Conservation (phyloP, 1,284 basidiomycete species). For the Tetrapyrgos nigripes region DNA sequence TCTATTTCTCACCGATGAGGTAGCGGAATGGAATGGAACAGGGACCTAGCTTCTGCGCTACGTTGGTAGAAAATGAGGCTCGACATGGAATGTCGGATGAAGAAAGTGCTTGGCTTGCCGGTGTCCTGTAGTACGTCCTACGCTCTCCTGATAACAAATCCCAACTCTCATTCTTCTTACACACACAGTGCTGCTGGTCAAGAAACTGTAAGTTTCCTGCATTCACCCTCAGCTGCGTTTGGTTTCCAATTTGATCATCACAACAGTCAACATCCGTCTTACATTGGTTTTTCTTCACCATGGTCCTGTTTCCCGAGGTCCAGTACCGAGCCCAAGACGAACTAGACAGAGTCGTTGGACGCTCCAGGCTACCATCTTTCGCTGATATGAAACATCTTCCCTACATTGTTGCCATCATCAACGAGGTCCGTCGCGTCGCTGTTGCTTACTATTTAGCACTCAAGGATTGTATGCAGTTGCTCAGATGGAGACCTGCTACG, state of each 20-base stretch:
- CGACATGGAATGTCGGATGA: background rate
- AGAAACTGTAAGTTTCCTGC: conserved; percentile 4
- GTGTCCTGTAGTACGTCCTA: background rate
- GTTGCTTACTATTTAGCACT: background rate
- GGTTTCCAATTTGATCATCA: background rate
- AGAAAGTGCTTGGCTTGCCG: conserved; percentile 7
- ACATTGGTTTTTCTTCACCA: conserved; percentile 4
- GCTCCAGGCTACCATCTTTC: conserved; percentile 8
- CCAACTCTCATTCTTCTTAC: background rate
- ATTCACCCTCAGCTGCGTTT: background rate
- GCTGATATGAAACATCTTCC: conserved; percentile 11
- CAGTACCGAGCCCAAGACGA: conserved; percentile 5
- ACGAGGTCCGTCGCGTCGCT: conserved; percentile 4
- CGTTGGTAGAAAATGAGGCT: background rate
- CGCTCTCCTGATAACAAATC: no score
- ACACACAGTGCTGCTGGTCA: conserved; percentile 1
- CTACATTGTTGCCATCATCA: conserved; percentile 7
- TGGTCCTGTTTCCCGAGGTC: conserved; percentile 4
- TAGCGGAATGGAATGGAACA: background rate
- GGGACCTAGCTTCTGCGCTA: conserved; percentile 1
- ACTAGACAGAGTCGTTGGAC: conserved; percentile 9
- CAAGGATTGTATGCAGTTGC: background rate
- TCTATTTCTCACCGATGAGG: background rate
- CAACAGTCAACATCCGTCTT: conserved; percentile 4
- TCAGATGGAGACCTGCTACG: conserved; percentile 49